phyloP scores from a whole-genome alignment of 371 early-diverging fungal species.

The Neoconidiobolus thromboides region DNA sequence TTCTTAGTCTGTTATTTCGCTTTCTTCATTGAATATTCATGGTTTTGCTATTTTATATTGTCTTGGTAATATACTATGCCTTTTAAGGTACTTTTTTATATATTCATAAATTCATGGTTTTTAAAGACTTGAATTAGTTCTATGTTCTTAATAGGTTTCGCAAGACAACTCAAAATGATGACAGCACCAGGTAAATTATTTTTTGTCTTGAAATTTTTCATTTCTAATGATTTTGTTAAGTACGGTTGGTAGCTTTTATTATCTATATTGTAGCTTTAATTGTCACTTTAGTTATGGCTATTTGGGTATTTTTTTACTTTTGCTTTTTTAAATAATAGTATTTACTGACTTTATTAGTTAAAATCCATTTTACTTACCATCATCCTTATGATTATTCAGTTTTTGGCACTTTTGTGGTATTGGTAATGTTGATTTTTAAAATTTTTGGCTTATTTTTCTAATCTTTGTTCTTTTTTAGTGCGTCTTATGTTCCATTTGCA shows the following conservation, averaged over 20 bases:
- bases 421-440: background rate
- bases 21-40: background rate
- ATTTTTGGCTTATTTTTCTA: background rate
- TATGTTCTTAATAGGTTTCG: background rate
- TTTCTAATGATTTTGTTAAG: background rate
- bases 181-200: background rate
- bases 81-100: background rate
- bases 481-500: background rate
- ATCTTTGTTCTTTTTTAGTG: background rate
- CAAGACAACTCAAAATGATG: slow-evolving; percentile 3
- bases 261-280: background rate
- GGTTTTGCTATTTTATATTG: background rate
- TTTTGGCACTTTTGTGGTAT: background rate
- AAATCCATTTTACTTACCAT: background rate
- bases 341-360: background rate
- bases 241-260: background rate
- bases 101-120: background rate
- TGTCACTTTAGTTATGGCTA: background rate
- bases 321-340: background rate
- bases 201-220: background rate
- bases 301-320: background rate
- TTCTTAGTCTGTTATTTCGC: background rate
- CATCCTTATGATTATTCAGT: background rate
- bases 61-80: background rate
- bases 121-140: background rate